A percentile compares a stretch with the other conserved stretches of the same genome.
Conservation (phyloP, 2,329 filamentous ascomycete species). For the Alternaria ventricosa region DNA sequence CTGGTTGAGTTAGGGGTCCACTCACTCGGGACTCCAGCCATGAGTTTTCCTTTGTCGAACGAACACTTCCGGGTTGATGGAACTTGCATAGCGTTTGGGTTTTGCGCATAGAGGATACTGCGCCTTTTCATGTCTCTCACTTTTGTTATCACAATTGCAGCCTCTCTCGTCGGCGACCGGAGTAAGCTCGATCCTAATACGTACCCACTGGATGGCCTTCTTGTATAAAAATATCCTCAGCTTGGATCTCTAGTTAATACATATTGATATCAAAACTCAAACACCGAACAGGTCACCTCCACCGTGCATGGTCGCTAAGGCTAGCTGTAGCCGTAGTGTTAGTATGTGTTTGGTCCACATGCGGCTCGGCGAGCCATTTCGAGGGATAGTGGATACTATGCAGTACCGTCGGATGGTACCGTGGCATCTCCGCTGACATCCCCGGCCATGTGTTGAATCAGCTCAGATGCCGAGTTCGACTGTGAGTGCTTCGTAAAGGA, state of each 20-base stretch:
- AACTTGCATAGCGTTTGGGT: constrained; percentile 27
- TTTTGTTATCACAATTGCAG: neutral
- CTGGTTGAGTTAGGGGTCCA: constrained; percentile 45
- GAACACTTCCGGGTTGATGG: constrained; percentile 14
- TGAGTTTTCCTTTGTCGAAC: constrained; percentile 11
- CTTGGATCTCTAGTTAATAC: constrained; percentile 6
- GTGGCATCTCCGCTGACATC: neutral
- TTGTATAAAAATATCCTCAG: neutral
- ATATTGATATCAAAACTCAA: neutral
- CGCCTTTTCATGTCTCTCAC: constrained; percentile 1
- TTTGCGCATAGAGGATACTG: constrained; percentile 5
- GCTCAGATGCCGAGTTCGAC: neutral
- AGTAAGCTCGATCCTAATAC: constrained; percentile 4
- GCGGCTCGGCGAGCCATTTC: neutral
- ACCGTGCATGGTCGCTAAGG: neutral
- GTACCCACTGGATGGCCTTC: constrained; percentile 5
- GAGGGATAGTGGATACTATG: neutral
- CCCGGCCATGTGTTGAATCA: neutral
- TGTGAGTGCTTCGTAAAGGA: neutral
- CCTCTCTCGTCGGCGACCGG: constrained; percentile 13
- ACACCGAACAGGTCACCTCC: neutral
- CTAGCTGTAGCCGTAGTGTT: neutral
- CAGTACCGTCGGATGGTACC: constrained; percentile 3
- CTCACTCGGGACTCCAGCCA: neutral
- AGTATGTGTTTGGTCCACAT: neutral